Evolutionary conservation across 345 rosid species (phyloP), one percentile per base, ranked within the genome.

Genomic region (Corchorus olitorius): DNA sequence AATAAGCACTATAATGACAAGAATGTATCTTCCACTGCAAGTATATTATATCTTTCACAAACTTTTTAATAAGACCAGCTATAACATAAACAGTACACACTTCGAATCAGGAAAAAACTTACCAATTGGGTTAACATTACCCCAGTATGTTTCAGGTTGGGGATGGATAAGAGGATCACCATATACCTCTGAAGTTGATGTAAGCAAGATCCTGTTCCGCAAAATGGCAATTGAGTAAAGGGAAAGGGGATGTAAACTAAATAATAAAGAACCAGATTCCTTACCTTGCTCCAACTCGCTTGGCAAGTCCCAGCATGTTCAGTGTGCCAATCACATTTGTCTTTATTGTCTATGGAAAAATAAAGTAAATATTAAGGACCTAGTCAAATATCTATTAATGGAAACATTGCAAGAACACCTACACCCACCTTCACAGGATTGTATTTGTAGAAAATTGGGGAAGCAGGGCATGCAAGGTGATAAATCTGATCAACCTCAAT

Each of bases 381-480:
- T n/a, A 22, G 19, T 59, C 35, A 20, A 8, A 53, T 35, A 80
- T 65, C 43, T 39, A 39, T 49, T 33, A 69, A 17, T 9, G 63
- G 61, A 62, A 48, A 55, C 52, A 72, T 6, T 41, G 39, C 50
- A 58, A 14, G 56, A 72, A 72, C 20, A 56, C 20, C 20, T 12
- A 41, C 11, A 83, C 91, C 67, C 74, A 94, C 97, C 98, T 95
- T 95, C 37, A 95, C 98, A n/a, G 99, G 98, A 81, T 92, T 93
- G 82, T 95, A 87, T 83, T 95, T 93, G 74, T 94, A 94, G 80
- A 94, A 94, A 54, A 94, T 94, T 48, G 98, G 98, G 81, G 98
- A 93, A 80, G 99, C 99, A 60, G 98, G 99, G 77, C 99, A 95
- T 59, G 99, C 99, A 58, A 95, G 98, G 83, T 95, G 99, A 88